Evolutionary conservation across 2,329 filamentous ascomycete genomes (phyloP), one percentile per base, ranked within the genome.

Genomic region (Remersonia thermophila): DNA sequence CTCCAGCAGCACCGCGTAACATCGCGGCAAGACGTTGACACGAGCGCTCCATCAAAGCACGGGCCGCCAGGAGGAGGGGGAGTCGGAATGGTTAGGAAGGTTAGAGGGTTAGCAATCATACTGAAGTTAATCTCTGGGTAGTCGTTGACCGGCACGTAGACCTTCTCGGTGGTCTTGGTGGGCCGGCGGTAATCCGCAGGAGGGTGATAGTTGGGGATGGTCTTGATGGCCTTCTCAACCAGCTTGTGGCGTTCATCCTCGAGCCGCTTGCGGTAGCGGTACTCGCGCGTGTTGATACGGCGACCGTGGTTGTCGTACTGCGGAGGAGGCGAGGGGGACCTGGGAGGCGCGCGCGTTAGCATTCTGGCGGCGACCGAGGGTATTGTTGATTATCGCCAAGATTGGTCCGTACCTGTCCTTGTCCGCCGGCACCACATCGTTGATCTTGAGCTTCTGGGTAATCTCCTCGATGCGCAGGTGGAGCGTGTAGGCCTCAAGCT

Each of bases 111-210:
- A 94, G 87, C 80, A 87, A 91, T 89, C 89, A 89, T 95, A 98
- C 91, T 98, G 85, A 98, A 98, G 81, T 98, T 98, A 80, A 98
- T 96, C 66, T 98, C 91, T 73, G 91, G 91, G 63, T 98, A 98
- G 66, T 98, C 91, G 77, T 98, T 98, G 69, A 98, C 91, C 61
- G 91, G 91, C 62, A 98, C 91, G 62, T 98, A 98, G 82, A 98
- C 93, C 73, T 98, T 98, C 73, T 98, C 91, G 67, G 98, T 91
- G 59, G 91, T 98, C 82, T 98, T 98, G 61, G 89, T 96, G 45
- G 91, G 91, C 55, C 91, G 84, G 61, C 91, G 85, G 63, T 98
- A 98, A 62, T 98, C 91, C 72, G 89, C 84, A 41, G 91, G 91
- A 54, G 91, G 91, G 59, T 96, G 86, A 61, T 98, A 98, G 76